These are phyloP conservation scores for Puccinia novopanici DNA, from an alignment of 1,284 basidiomycete species.

Conservation along the genomic window DNA sequence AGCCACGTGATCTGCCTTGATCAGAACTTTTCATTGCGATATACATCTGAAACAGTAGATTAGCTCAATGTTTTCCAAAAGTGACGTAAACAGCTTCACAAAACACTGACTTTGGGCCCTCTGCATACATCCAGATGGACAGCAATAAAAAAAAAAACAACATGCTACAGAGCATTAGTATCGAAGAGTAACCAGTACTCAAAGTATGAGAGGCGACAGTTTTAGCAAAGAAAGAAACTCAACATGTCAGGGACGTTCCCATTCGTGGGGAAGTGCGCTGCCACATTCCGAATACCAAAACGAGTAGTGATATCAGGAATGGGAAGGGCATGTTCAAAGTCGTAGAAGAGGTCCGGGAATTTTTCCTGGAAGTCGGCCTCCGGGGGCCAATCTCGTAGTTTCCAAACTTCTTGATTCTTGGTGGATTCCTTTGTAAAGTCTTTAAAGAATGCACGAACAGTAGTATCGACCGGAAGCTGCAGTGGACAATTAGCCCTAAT, in stretches of 20 bases:
- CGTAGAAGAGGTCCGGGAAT: constrained; percentile 56
- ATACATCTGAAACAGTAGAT: constrained; percentile 55
- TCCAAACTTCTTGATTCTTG: constrained; percentile 52
- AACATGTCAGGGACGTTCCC: constrained; percentile 56
- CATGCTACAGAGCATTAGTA: no score
- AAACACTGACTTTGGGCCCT: no score
- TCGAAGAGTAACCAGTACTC: background rate
- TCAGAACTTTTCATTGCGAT: constrained; percentile 55
- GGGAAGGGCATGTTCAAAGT: constrained; percentile 56
- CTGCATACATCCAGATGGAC: no score
- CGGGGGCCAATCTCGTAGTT: constrained; percentile 56
- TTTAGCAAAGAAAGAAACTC: constrained; percentile 20
- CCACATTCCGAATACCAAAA: constrained; percentile 55
- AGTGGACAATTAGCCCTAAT: constrained; percentile 54
- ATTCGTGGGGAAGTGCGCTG: constrained; percentile 55
- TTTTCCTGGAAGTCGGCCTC: constrained; percentile 54
- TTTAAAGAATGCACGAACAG: constrained; percentile 8
- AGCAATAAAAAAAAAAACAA: no score
- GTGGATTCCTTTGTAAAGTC: constrained; percentile 52
- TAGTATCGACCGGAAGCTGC: constrained; percentile 18
- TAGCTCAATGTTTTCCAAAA: no score
- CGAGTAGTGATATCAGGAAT: constrained; percentile 55
- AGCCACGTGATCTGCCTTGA: constrained; percentile 53
- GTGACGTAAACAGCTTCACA: no score
- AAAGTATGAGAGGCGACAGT: background rate